Evolutionary conservation across 495 filamentous ascomycete species (phyloP).

Genomic region (Penicillium ucsense): DNA sequence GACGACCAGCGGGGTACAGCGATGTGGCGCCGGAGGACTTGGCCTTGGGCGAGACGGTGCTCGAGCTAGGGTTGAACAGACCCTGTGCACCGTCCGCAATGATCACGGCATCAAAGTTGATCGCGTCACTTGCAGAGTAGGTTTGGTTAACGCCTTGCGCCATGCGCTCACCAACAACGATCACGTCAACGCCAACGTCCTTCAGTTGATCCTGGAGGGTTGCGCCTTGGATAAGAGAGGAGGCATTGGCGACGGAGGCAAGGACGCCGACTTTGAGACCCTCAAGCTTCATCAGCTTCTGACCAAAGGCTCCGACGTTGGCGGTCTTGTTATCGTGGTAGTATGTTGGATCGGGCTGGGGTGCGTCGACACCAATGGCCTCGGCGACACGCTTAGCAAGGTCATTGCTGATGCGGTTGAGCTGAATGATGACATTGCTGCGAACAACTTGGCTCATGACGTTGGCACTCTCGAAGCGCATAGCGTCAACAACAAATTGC

Average conservation of each 20-base stretch:
- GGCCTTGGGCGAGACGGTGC: slow-evolving; percentile 16
- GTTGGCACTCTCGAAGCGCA: slow-evolving; percentile 63
- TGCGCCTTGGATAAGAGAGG: slow-evolving; percentile 37
- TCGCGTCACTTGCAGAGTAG: slow-evolving; percentile 61
- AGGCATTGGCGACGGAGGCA: slow-evolving; percentile 31
- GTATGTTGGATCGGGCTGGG: slow-evolving; percentile 48
- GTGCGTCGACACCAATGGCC: slow-evolving; percentile 49
- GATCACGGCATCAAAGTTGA: slow-evolving; percentile 61
- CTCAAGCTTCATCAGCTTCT: slow-evolving; percentile 48
- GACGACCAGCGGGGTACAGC: slow-evolving; percentile 55
- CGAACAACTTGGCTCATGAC: slow-evolving; percentile 44
- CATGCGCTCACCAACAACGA: slow-evolving; percentile 55
- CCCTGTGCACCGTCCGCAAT: slow-evolving; percentile 47
- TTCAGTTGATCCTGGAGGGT: slow-evolving; percentile 37
- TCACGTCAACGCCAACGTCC: slow-evolving; percentile 40
- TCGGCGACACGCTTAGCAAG: slow-evolving; percentile 56
- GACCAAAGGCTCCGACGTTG: slow-evolving; percentile 51
- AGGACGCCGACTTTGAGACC: slow-evolving; percentile 62
- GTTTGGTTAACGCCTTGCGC: slow-evolving; percentile 52
- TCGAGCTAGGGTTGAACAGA: slow-evolving; percentile 34
- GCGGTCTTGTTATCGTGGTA: slow-evolving; percentile 64
- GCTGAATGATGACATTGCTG: slow-evolving; percentile 54
- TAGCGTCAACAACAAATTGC: slow-evolving; percentile 69
- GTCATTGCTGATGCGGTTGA: slow-evolving; percentile 64
- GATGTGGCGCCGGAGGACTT: slow-evolving; percentile 28